Evolutionary conservation across 768 basidiomycete species (phyloP), one percentile per base, ranked within the genome.

Genomic region (Naganishia vishniacii): DNA sequence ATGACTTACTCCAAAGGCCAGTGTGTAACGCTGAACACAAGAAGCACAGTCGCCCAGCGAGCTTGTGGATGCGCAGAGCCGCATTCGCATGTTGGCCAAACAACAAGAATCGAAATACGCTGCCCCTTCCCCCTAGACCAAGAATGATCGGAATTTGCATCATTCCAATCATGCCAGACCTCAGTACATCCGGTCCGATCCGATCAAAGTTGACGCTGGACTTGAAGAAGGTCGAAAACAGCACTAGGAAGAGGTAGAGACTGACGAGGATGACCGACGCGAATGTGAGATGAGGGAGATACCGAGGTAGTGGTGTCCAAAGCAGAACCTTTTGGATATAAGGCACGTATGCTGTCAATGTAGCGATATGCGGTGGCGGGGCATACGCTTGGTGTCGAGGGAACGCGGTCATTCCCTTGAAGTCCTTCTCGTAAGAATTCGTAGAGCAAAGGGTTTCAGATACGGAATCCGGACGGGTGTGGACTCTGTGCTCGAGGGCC

Each of bases 41-140:
- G 44, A 77, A 73, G 13, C 70, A 64, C 12, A 68, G 26, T 34
- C 74, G 59, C 18, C 75, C 75, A 2, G 70, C 65, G 23, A 77
- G 49, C 48, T 77, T 77, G 62, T 77, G 75, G 40, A 73, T 2
- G 68, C 64, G 63, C 69, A 72, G 40, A 69, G 49, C 61, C 53
- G 67, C 65, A 67, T 51, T 72, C 69, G 23, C 70, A 67, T 62
- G 68, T 65, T 28, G 40, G 9, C 65, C 65, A 23, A 73, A 73
- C n/a, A 77, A 65, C 31, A 69, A 63, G 44, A 73, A 63, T 23
- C 74, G 70, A 7, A 75, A 59, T 29, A 74, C n/a, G 40, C 61
- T 65, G 45, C 74, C 75, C 20, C 72, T 72, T 48, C 72, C 73
- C 4, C 73, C 75, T 9, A 77, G 61, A 32, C 69, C 72, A 26